These are phyloP conservation scores for Helicocarpus griseus DNA, from an alignment of 2,329 filamentous ascomycete species.

Conservation along the genomic window DNA sequence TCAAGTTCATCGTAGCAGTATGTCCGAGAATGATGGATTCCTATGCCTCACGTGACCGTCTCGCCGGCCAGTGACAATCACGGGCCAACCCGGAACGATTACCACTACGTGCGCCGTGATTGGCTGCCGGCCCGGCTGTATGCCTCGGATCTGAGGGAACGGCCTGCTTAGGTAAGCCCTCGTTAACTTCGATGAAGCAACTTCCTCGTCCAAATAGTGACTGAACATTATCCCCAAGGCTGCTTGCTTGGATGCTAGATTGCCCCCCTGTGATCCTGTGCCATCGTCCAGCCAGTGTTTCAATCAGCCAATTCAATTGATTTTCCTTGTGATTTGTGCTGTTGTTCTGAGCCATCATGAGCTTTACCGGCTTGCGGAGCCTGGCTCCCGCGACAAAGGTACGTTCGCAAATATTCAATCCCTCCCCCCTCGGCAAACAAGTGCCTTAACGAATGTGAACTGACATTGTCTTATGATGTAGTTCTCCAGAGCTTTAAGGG, in stretches of 20 bases:
- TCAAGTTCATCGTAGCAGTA: neutral
- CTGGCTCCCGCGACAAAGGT: constrained; percentile 41
- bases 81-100: constrained; percentile 27
- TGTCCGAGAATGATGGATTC: too few relatives aligned
- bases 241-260: too few relatives aligned
- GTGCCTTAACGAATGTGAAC: neutral
- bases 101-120: constrained; percentile 24
- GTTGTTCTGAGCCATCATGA: constrained; percentile 35
- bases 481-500: constrained; percentile 55
- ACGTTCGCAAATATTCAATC: constrained; percentile 11
- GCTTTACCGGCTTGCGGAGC: constrained; percentile 41
- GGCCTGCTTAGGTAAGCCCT: constrained; percentile 27
- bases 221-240: too few relatives aligned
- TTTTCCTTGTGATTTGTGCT: constrained; percentile 14
- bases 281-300: constrained; percentile 13
- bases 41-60: too few relatives aligned
- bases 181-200: constrained; percentile 1
- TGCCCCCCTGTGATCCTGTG: constrained; percentile 11
- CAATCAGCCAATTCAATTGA: constrained; percentile 15
- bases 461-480: constrained; percentile 24
- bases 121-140: constrained; percentile 23
- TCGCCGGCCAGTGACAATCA: constrained; percentile 8
- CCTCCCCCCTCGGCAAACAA: neutral
- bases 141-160: constrained; percentile 24
- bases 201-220: constrained; percentile 10